Conservation (phyloP, 768 basidiomycete genomes). For the Mycena crocata region DNA sequence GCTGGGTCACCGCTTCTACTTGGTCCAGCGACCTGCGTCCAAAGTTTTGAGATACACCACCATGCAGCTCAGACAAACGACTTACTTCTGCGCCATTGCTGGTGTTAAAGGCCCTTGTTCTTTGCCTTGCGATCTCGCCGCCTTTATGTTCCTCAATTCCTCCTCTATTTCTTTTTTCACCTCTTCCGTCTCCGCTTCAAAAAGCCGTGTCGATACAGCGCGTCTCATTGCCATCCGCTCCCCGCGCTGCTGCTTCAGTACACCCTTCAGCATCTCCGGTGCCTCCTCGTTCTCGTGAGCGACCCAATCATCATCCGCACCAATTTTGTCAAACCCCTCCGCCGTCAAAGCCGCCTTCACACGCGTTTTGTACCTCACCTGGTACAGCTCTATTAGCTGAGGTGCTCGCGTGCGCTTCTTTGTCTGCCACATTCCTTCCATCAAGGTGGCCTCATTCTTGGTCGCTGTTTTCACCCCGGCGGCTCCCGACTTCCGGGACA, state of each 20-base stretch:
- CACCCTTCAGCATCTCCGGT: not conserved
- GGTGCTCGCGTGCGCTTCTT: not conserved
- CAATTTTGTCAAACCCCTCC: not conserved
- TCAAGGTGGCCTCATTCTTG: not conserved
- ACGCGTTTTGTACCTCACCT: not conserved
- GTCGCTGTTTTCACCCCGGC: not conserved
- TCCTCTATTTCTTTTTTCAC: not conserved
- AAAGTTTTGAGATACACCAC: not conserved
- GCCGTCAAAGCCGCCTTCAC: not conserved
- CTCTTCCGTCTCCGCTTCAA: not conserved
- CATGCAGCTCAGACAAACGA: not conserved
- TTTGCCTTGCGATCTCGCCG: not conserved
- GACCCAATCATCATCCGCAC: not conserved
- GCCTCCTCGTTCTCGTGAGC: not conserved
- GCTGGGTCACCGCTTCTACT: not conserved
- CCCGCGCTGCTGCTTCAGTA: not conserved
- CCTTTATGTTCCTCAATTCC: not conserved
- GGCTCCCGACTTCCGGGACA: not conserved
- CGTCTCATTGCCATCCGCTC: not conserved
- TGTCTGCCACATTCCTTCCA: not conserved
- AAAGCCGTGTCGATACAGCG: not conserved
- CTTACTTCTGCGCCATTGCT: not conserved
- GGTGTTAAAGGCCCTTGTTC: not conserved
- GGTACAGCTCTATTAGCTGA: slow-evolving; percentile 7
- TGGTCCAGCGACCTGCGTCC: not conserved